A percentile compares a stretch with the other conserved stretches of the same genome.
Evolutionary conservation across 1,284 basidiomycete genomes (phyloP).

Genomic region (Moesziomyces antarcticus): DNA sequence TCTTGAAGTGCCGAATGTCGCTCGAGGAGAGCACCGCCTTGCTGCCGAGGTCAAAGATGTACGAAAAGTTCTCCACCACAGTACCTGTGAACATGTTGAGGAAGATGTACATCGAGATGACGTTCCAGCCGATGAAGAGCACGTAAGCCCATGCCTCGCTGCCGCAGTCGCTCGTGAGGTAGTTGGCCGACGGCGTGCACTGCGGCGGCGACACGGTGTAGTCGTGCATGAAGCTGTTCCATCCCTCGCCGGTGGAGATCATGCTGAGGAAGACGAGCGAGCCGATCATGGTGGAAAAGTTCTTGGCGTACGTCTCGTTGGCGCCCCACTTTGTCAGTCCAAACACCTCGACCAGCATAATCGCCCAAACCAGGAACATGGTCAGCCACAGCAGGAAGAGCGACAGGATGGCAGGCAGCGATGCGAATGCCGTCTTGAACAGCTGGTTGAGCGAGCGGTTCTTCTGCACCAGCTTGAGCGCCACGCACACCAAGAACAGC

Average conservation of each 20-base stretch:
- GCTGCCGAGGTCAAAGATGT: constrained; percentile 91
- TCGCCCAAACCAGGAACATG: constrained; percentile 90
- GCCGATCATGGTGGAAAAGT: constrained; percentile 83
- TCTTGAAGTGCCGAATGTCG: constrained; percentile 78
- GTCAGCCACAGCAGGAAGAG: constrained; percentile 89
- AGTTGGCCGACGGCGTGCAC: constrained; percentile 77
- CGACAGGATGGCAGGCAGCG: constrained; percentile 86
- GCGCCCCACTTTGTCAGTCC: constrained; percentile 86
- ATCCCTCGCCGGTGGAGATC: constrained; percentile 71
- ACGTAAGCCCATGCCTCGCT: constrained; percentile 84
- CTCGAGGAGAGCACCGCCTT: constrained; percentile 84
- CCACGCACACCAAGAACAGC: constrained; percentile 90
- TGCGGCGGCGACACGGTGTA: constrained; percentile 77
- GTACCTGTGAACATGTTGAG: constrained; percentile 82
- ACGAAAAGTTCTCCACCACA: constrained; percentile 95
- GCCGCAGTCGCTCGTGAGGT: constrained; percentile 86
- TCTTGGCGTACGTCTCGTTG: constrained; percentile 79
- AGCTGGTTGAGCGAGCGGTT: constrained; percentile 90
- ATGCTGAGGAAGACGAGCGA: constrained; percentile 83
- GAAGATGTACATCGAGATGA: constrained; percentile 87
- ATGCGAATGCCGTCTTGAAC: constrained; percentile 93
- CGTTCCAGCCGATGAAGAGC: constrained; percentile 95
- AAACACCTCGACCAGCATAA: constrained; percentile 91
- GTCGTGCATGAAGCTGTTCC: constrained; percentile 68
- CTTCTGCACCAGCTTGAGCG: constrained; percentile 92